Conservation (phyloP, 495 filamentous ascomycete genomes). For the Penicillium lividum region DNA sequence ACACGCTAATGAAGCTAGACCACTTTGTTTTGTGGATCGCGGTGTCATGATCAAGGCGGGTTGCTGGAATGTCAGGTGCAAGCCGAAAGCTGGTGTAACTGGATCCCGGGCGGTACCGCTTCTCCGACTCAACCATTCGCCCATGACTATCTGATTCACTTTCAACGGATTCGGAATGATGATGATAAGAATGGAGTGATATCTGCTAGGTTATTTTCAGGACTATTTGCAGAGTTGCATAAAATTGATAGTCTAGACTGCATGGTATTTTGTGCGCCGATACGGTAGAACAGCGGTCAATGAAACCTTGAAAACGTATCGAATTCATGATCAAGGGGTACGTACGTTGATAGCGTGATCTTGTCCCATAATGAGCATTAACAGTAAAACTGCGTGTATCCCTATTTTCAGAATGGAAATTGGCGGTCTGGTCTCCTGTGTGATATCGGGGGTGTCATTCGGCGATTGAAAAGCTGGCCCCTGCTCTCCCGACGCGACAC, state of each 20-base stretch:
- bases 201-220: background rate
- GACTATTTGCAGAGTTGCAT: background rate
- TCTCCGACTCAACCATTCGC: background rate
- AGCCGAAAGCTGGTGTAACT: constrained; percentile 1
- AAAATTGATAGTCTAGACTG: constrained; percentile 1
- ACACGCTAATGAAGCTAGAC: constrained; percentile 38
- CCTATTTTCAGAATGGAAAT: background rate
- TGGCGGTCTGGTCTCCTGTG: constrained; percentile 6
- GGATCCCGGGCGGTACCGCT: background rate
- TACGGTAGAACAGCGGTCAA: constrained; percentile 6
- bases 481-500: background rate
- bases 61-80: constrained; percentile 9
- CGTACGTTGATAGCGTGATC: background rate
- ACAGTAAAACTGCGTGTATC: background rate
- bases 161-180: background rate
- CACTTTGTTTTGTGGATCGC: constrained; percentile 24
- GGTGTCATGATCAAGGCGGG: constrained; percentile 18
- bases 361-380: background rate
- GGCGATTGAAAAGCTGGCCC: constrained; percentile 12
- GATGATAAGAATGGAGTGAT: background rate
- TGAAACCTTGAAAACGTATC: background rate
- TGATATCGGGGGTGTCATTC: constrained; percentile 10
- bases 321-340: background rate
- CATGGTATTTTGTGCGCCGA: constrained; percentile 1
- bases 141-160: constrained; percentile 2